Evolutionary conservation across 805 yeast species (phyloP).

Genomic region (Lachancea kluyveri): DNA sequence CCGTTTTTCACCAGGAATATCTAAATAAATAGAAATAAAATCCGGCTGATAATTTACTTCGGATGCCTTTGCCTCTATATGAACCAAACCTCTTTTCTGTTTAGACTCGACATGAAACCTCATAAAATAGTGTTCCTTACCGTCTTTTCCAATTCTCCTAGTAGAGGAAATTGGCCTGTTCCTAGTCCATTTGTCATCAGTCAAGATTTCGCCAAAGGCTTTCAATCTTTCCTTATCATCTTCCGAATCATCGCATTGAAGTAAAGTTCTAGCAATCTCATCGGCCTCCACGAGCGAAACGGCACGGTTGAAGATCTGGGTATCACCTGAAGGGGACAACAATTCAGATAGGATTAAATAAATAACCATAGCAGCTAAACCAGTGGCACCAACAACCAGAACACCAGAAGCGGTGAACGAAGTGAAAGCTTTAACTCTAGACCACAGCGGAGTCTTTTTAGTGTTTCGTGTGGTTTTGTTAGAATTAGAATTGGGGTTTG

Average conservation of each 20-base stretch:
- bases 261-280: slow-evolving; percentile 47
- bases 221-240: slow-evolving; percentile 53
- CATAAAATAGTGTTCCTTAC: slow-evolving; percentile 77
- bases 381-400: slow-evolving; percentile 62
- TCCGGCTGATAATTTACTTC: slow-evolving; percentile 58
- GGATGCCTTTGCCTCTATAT: slow-evolving; percentile 70
- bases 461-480: slow-evolving; percentile 1
- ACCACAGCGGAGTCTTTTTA: slow-evolving; percentile 37
- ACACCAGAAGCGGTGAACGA: slow-evolving; percentile 57
- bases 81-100: slow-evolving; percentile 58
- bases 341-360: slow-evolving; percentile 76
- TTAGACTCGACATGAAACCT: slow-evolving; percentile 80
- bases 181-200: slow-evolving; percentile 75
- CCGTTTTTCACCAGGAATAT: slow-evolving; percentile 64
- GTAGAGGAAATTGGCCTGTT: slow-evolving; percentile 75
- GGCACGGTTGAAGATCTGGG: slow-evolving; percentile 83
- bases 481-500: background rate
- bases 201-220: slow-evolving; percentile 72
- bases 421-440: slow-evolving; percentile 46
- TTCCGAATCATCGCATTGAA: slow-evolving; percentile 41
- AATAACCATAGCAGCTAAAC: slow-evolving; percentile 59
- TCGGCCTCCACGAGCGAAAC: slow-evolving; percentile 70
- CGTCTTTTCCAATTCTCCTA: slow-evolving; percentile 62
- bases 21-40: slow-evolving; percentile 66
- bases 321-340: slow-evolving; percentile 86